These are phyloP conservation scores for Salicornia ramosissima DNA, from an alignment of 148 eudicot species.

Conservation along the genomic window DNA sequence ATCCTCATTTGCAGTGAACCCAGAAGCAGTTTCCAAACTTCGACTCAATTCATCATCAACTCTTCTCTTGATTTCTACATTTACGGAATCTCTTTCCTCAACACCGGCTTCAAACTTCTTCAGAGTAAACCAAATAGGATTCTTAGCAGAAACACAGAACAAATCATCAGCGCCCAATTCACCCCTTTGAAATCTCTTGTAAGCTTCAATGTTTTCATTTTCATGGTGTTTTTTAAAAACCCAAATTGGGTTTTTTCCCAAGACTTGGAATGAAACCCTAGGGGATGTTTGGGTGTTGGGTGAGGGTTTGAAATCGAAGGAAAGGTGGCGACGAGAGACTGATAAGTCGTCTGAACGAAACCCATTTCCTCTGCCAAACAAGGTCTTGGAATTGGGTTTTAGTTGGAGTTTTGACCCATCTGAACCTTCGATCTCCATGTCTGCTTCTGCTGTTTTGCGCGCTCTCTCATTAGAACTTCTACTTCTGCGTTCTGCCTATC, in stretches of 20 bases:
- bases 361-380: slow-evolving; percentile 55
- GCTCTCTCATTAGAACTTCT: too few relatives aligned
- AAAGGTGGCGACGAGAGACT: slow-evolving; percentile 74
- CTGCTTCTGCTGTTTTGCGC: background rate
- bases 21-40: slow-evolving; percentile 34
- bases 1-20: slow-evolving; percentile 29
- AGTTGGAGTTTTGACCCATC: slow-evolving; percentile 45
- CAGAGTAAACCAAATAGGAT: slow-evolving; percentile 61
- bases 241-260: slow-evolving; percentile 83
- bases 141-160: slow-evolving; percentile 59
- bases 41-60: slow-evolving; percentile 38
- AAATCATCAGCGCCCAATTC: slow-evolving; percentile 52
- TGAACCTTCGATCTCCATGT: slow-evolving; percentile 60
- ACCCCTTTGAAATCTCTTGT: slow-evolving; percentile 55
- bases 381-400: slow-evolving; percentile 24
- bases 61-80: slow-evolving; percentile 16
- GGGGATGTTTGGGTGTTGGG: slow-evolving; percentile 17
- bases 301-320: slow-evolving; percentile 24
- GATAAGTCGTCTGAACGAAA: slow-evolving; percentile 37
- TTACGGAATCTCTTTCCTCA: slow-evolving; percentile 19
- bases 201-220: slow-evolving; percentile 39
- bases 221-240: slow-evolving; percentile 18
- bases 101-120: slow-evolving; percentile 21
- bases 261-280: slow-evolving; percentile 48
- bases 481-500: too few relatives aligned